A percentile compares a stretch with the other conserved stretches of the same genome.
These are phyloP conservation scores for Puccinia coronata DNA, from an alignment of 1,284 basidiomycete species.

Conservation along the genomic window DNA sequence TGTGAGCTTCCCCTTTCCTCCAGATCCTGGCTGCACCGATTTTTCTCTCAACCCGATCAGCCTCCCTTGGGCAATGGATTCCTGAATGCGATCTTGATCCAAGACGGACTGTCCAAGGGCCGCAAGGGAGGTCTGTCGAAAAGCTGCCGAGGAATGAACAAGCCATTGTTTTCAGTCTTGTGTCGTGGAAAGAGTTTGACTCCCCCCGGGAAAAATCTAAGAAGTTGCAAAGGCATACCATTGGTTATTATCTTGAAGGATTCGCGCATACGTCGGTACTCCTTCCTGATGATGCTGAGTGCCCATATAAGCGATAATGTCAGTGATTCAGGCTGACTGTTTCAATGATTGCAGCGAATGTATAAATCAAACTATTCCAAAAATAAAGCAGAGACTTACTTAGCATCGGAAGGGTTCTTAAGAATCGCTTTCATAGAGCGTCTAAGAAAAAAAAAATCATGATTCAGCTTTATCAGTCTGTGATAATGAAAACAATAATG, in stretches of 20 bases:
- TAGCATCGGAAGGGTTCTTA: not conserved
- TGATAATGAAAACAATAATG: not conserved
- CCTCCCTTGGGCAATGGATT: too few relatives aligned
- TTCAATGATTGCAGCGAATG: not conserved
- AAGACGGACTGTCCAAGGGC: too few relatives aligned
- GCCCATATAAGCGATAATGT: not conserved
- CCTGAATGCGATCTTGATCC: too few relatives aligned
- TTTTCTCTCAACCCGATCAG: too few relatives aligned
- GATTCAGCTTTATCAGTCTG: not conserved
- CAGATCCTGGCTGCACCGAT: too few relatives aligned
- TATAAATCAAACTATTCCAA: too few relatives aligned
- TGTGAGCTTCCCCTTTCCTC: too few relatives aligned
- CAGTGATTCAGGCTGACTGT: not conserved
- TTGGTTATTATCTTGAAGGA: conserved; percentile 3
- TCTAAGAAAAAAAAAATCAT: not conserved
- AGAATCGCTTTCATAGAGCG: conserved; percentile 6
- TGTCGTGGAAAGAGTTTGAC: too few relatives aligned
- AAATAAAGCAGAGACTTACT: not conserved
- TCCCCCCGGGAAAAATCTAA: not conserved
- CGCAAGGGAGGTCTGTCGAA: not conserved
- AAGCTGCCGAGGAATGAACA: not conserved
- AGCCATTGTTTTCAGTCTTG: not conserved
- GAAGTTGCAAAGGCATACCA: too few relatives aligned
- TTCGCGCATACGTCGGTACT: conserved; percentile 13
- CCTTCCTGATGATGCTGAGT: conserved; percentile 4